A percentile compares a stretch with the other conserved stretches of the same genome.
These are phyloP conservation scores for Pyrus bretschneideri DNA, from an alignment of 306 rosid genomes.

Conservation along the genomic window DNA sequence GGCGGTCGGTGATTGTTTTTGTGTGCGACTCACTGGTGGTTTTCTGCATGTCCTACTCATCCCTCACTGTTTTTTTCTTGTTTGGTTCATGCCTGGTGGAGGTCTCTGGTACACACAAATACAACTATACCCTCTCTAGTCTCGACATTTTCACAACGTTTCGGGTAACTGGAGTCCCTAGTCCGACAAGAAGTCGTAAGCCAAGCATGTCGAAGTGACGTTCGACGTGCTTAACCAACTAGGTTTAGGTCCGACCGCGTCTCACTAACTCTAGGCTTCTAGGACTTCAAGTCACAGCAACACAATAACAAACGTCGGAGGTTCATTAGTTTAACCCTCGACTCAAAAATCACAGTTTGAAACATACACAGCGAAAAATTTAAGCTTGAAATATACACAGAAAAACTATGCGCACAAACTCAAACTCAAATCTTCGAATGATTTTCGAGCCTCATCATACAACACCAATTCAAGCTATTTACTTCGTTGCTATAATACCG, in stretches of 20 bases:
- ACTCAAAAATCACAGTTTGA: background rate
- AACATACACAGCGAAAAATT: no score
- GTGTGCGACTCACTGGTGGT: background rate
- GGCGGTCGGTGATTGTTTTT: background rate
- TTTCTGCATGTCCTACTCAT: background rate
- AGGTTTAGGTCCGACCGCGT: no score
- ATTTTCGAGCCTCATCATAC: no score
- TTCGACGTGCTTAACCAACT: background rate
- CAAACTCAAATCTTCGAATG: background rate
- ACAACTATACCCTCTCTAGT: no score
- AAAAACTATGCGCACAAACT: background rate
- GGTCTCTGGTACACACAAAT: no score
- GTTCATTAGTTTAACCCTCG: background rate
- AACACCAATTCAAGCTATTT: no score
- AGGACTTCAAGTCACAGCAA: no score
- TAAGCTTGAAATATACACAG: no score
- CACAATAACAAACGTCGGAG: background rate
- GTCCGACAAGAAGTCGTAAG: background rate
- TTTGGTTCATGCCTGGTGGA: background rate
- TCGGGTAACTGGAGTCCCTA: background rate
- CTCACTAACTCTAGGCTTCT: no score
- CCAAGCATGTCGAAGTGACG: background rate
- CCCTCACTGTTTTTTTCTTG: background rate
- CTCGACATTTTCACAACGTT: background rate
- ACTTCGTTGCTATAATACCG: no score